These are phyloP conservation scores for Melampsora medusae DNA, from an alignment of 1,284 basidiomycete genomes.

Conservation along the genomic window DNA sequence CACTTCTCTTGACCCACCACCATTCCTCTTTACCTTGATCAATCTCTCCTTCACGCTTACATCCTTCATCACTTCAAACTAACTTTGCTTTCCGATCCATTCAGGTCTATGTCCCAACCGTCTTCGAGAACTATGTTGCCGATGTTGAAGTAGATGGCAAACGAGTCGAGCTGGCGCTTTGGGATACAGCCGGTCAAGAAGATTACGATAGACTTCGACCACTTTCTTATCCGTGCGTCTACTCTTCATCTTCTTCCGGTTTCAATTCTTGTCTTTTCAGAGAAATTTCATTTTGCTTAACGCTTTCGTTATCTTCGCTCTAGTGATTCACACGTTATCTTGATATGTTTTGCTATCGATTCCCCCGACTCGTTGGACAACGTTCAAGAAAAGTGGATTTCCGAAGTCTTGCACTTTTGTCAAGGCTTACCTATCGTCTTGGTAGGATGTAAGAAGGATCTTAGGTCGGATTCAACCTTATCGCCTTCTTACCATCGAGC, in stretches of 20 bases:
- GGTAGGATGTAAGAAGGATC: conserved; percentile 88
- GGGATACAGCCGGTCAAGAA: conserved; percentile 94
- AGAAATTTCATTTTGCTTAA: conserved; percentile 8
- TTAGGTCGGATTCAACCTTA: conserved; percentile 54
- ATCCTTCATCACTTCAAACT: not conserved
- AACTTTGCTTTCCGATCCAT: conserved; percentile 12
- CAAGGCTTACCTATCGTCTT: conserved; percentile 80
- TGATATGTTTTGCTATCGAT: conserved; percentile 90
- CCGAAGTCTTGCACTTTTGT: conserved; percentile 90
- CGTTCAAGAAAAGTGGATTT: conserved; percentile 96
- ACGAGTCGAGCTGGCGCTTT: conserved; percentile 85
- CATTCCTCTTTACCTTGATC: not conserved
- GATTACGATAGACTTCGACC: conserved; percentile 59
- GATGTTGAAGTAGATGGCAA: conserved; percentile 87
- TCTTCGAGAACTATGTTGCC: conserved; percentile 77
- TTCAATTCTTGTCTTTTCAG: conserved; percentile 23
- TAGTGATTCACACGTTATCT: conserved; percentile 79
- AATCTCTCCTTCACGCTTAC: not conserved
- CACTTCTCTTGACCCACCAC: not conserved
- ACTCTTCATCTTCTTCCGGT: not conserved
- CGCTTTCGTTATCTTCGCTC: conserved; percentile 70
- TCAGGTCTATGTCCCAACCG: conserved; percentile 86
- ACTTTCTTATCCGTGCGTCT: conserved; percentile 27
- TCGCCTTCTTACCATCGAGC: not conserved
- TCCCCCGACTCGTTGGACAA: conserved; percentile 89